A percentile compares a stretch with the other conserved stretches of the same genome.
phyloP scores from a whole-genome alignment of 2,329 filamentous ascomycete species.

The Cordyceps cateniannulata region DNA sequence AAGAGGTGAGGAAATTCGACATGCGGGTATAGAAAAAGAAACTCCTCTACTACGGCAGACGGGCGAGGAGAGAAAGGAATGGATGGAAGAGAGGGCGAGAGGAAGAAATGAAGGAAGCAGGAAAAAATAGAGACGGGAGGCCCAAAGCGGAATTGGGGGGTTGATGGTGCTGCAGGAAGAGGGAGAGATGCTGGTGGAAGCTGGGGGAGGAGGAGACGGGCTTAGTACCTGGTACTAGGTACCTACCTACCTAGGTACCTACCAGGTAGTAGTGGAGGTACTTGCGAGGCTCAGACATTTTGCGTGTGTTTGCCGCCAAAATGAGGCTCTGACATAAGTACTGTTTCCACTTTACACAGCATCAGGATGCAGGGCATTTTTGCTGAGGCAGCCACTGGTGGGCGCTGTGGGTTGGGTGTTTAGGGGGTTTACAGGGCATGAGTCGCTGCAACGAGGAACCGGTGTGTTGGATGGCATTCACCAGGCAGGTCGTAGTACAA shows the following conservation, averaged over 20 bases:
- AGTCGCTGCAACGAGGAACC: not conserved
- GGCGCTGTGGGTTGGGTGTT: conserved; percentile 1
- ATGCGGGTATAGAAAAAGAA: conserved; percentile 25
- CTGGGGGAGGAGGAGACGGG: not conserved
- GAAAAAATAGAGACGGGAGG: conserved; percentile 9
- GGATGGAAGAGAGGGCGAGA: not conserved
- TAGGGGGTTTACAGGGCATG: not conserved
- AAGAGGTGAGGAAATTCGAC: conserved; percentile 29
- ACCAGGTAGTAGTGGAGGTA: not conserved
- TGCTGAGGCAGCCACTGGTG: not conserved
- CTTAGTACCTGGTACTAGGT: no score
- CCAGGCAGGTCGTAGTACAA: no score
- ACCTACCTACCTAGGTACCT: no score
- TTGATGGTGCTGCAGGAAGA: conserved; percentile 3
- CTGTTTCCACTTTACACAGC: not conserved
- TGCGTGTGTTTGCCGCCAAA: not conserved
- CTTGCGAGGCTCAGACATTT: not conserved
- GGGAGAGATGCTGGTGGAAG: not conserved
- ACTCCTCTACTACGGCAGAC: conserved; percentile 1
- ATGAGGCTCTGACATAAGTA: not conserved
- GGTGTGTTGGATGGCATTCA: no score
- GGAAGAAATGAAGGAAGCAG: conserved; percentile 7
- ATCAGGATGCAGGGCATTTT: not conserved
- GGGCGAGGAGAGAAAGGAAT: conserved; percentile 8
- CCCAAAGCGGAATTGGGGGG: conserved; percentile 12